Evolutionary conservation across 1,284 basidiomycete species (phyloP).

Genomic region (Naganishia sp.): DNA sequence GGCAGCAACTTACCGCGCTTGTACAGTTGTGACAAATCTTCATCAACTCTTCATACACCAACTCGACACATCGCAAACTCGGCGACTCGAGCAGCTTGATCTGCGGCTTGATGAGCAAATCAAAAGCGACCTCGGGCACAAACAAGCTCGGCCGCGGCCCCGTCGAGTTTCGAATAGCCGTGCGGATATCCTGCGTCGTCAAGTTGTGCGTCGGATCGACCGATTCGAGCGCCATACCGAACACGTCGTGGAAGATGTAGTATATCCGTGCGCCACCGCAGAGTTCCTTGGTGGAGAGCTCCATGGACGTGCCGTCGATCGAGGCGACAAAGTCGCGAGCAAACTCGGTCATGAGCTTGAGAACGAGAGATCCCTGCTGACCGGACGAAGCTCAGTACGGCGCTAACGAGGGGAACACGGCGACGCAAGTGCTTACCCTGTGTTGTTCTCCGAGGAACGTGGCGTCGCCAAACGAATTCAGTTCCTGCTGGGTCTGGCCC

Average conservation of each 20-base stretch:
- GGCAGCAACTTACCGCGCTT: constrained; percentile 63
- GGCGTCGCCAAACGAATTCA: constrained; percentile 92
- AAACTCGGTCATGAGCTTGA: constrained; percentile 98
- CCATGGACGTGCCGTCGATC: constrained; percentile 96
- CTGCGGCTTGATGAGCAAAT: constrained; percentile 96
- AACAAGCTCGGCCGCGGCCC: constrained; percentile 95
- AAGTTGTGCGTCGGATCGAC: constrained; percentile 91
- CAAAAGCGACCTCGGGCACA: constrained; percentile 96
- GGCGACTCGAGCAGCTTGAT: constrained; percentile 95
- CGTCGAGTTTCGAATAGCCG: constrained; percentile 96
- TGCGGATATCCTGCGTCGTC: constrained; percentile 92
- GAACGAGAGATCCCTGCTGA: constrained; percentile 76
- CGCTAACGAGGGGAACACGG: neutral
- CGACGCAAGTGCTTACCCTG: constrained; percentile 57
- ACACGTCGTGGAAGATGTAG: constrained; percentile 99
- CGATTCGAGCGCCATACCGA: constrained; percentile 84
- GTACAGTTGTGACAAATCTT: constrained; percentile 99
- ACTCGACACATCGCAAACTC: constrained; percentile 90
- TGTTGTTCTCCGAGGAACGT: constrained; percentile 91
- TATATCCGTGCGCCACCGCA: constrained; percentile 97
- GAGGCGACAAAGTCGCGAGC: constrained; percentile 96
- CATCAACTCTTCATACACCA: constrained; percentile 98
- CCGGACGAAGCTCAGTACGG: neutral
- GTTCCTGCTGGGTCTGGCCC: constrained; percentile 98
- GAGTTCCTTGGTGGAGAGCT: constrained; percentile 97